phyloP scores from a whole-genome alignment of 176 grass and related monocot genomes.

The Oryza officinalis region DNA sequence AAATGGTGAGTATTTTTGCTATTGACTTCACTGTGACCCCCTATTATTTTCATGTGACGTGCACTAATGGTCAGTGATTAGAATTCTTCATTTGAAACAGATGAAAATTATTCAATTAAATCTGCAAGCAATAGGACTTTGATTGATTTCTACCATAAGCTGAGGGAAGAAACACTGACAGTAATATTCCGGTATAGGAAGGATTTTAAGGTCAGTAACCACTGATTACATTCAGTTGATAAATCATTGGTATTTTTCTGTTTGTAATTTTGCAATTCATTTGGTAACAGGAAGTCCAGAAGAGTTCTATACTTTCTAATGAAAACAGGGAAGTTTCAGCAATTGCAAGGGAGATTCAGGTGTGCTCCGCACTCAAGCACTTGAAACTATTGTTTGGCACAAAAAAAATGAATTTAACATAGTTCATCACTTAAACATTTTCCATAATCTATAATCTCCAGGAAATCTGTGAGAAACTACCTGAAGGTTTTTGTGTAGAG shows the following conservation, averaged over 20 bases:
- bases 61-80: constrained; percentile 57
- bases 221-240: neutral
- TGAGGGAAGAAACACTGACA: constrained; percentile 40
- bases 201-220: constrained; percentile 39
- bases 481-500: constrained; percentile 18
- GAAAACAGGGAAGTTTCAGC: constrained; percentile 1
- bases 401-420: neutral
- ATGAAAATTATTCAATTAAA: constrained; percentile 38
- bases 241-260: neutral
- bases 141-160: constrained; percentile 44
- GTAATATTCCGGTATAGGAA: constrained; percentile 27
- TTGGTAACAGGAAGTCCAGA: constrained; percentile 23
- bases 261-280: constrained; percentile 33
- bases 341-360: constrained; percentile 40
- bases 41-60: neutral
- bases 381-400: neutral
- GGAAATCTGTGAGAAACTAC: constrained; percentile 49
- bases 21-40: neutral
- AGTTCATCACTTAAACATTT: neutral
- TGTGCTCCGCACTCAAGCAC: neutral
- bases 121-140: constrained; percentile 36
- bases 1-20: constrained; percentile 44
- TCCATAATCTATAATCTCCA: constrained; percentile 25
- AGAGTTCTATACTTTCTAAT: neutral
- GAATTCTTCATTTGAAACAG: constrained; percentile 60